Base-by-base conservation (phyloP, 2,329 filamentous ascomycete species). In the Fusarium continuum region DNA sequence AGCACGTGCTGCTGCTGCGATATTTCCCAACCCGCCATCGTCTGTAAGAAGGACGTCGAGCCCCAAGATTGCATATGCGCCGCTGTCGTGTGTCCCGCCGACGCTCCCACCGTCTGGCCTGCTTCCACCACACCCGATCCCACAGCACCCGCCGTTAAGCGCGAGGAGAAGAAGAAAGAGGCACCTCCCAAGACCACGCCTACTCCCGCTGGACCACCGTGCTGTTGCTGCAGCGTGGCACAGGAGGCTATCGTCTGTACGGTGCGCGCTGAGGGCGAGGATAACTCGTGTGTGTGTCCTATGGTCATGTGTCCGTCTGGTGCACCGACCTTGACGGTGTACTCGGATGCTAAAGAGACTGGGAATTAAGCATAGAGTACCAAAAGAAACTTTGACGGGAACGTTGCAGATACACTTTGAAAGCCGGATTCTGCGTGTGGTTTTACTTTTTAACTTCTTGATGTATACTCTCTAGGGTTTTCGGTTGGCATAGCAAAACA, bases 1-100 rank as follows among this genome's bases (percentile, higher is more conserved):
- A 29, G 65, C 29, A 50, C 54, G 9, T 77, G 74, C 70, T 77
- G 75, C 70, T 77, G 75, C 70, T 77, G 75, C 63, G 69, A 76
- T 40, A 55, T 70, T 11, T 55, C 57, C 8, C 43, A 50, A 7
- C 38, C 35, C 7, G 64, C 55, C 45, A 72, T 74, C 19, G 55
- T 64, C 46, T 77, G 75, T 63, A 56, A 52, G n/a, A 32, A 43
- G 10, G 11, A 53, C 6, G 31, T 60, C 56, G 51, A 46, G 8
- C 46, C 55, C 22, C 26, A 48, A 17, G 64, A 71, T 8, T 77
- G 75, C 60, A 28, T 70, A 44, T 77, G 71, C 43, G 44, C 48
- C 4, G 61, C 57, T 8, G 65, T 69, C 11, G 19, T 48, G 28
- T 73, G 70, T 40, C 70, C 72, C n/a, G 22, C 35, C 13, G 46